A percentile compares a stretch with the other conserved stretches of the same genome.
These are phyloP conservation scores for Aureobasidium sp. DNA, from an alignment of 2,329 filamentous ascomycete genomes.

Conservation along the genomic window DNA sequence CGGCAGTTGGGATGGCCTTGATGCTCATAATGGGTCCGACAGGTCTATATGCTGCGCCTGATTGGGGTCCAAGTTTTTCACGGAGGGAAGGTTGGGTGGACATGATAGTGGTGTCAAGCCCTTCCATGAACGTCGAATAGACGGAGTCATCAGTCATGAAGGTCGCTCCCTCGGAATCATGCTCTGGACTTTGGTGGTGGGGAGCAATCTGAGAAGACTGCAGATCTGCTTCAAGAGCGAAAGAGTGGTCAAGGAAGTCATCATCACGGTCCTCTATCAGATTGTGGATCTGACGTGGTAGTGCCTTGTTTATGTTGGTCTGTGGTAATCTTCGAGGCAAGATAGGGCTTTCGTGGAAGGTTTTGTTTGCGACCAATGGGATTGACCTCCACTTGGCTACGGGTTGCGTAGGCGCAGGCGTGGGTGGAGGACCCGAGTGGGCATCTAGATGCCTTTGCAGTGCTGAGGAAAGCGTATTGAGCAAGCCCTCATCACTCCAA, in stretches of 20 bases:
- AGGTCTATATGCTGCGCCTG: background rate
- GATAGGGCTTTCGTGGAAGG: conserved; percentile 9
- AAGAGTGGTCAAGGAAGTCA: conserved; percentile 71
- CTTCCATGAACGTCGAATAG: conserved; percentile 24
- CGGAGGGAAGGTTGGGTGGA: background rate
- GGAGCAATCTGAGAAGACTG: conserved; percentile 51
- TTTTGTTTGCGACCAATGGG: background rate
- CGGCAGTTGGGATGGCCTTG: conserved; percentile 59
- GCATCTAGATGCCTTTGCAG: conserved; percentile 33
- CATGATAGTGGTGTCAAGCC: background rate
- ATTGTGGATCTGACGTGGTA: background rate
- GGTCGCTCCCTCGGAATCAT: conserved; percentile 19
- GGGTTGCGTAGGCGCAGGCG: conserved; percentile 17
- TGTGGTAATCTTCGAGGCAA: background rate
- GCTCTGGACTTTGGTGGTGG: conserved; percentile 16
- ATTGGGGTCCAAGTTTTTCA: conserved; percentile 20
- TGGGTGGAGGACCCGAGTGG: background rate
- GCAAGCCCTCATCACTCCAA: conserved; percentile 47
- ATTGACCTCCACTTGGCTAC: conserved; percentile 23
- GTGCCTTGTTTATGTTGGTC: background rate
- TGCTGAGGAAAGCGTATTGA: conserved; percentile 38
- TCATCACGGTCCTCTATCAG: conserved; percentile 33
- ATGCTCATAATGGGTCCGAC: conserved; percentile 53
- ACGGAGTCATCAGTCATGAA: conserved; percentile 32
- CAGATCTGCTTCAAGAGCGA: conserved; percentile 60